Conservation (phyloP, 2,329 filamentous ascomycete species). For the Oidium heveae region DNA sequence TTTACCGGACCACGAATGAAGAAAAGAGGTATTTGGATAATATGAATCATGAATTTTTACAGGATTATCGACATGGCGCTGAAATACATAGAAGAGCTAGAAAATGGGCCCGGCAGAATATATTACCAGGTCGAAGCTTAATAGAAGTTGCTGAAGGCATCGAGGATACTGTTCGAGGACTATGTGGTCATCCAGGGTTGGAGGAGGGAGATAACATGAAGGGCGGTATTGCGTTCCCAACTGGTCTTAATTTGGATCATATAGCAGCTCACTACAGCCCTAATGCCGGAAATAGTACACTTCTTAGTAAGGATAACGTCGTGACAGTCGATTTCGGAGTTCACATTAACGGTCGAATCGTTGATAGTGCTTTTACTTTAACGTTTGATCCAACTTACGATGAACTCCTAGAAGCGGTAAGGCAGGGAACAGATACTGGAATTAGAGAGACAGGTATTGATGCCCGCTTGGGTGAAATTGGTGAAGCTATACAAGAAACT, state of each 20-base stretch:
- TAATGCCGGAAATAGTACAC: constrained; percentile 62
- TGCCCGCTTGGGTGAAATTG: constrained; percentile 48
- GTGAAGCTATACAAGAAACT: constrained; percentile 30
- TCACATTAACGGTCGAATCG: constrained; percentile 44
- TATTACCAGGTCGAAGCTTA: constrained; percentile 57
- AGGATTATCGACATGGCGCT: constrained; percentile 63
- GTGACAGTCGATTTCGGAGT: constrained; percentile 54
- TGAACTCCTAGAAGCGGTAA: constrained; percentile 38
- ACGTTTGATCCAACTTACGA: constrained; percentile 44
- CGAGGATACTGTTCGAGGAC: constrained; percentile 52
- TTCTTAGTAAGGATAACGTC: constrained; percentile 38
- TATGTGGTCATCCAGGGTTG: constrained; percentile 53
- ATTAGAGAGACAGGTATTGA: constrained; percentile 82
- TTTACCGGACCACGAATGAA: constrained; percentile 55
- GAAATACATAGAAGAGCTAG: constrained; percentile 76
- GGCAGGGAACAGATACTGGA: constrained; percentile 47
- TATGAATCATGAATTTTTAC: constrained; percentile 53
- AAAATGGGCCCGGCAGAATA: constrained; percentile 55
- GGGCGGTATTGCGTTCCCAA: constrained; percentile 70
- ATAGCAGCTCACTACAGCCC: constrained; percentile 72
- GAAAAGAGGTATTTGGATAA: constrained; percentile 67
- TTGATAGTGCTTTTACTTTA: constrained; percentile 47
- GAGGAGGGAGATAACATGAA: constrained; percentile 54
- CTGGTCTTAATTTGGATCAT: constrained; percentile 61
- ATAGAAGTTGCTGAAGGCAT: constrained; percentile 74